Percentiles rank a stretch among this genome's conserved stretches.
Evolutionary conservation across 2,329 filamentous ascomycete species (phyloP).

Genomic region (Penicillium occitanis): DNA sequence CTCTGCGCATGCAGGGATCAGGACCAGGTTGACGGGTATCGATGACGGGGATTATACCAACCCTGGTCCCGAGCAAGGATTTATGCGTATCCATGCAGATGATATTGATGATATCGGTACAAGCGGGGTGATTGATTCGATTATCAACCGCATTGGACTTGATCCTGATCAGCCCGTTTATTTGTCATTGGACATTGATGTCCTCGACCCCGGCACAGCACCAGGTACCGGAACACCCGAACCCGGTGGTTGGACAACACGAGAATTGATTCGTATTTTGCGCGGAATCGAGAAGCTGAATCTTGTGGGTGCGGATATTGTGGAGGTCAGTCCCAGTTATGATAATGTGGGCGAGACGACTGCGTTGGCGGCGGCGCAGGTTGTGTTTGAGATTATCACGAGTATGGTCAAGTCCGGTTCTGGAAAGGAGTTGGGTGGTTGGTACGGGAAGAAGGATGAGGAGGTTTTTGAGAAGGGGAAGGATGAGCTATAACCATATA

Average conservation of each 20-base stretch:
- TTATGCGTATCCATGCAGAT: slow-evolving; percentile 76
- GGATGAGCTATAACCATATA: slow-evolving; percentile 28
- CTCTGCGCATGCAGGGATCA: slow-evolving; percentile 78
- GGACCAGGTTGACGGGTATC: slow-evolving; percentile 69
- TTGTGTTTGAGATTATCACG: slow-evolving; percentile 82
- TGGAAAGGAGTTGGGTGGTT: slow-evolving; percentile 40
- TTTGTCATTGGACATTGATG: slow-evolving; percentile 77
- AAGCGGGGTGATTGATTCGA: slow-evolving; percentile 66
- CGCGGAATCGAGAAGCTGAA: slow-evolving; percentile 79
- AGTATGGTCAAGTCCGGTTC: slow-evolving; percentile 50
- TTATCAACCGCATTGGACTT: slow-evolving; percentile 67
- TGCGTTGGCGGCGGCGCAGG: slow-evolving; percentile 77
- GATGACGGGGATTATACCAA: slow-evolving; percentile 69
- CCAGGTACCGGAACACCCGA: slow-evolving; percentile 87
- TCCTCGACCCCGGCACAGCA: slow-evolving; percentile 67
- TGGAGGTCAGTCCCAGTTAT: slow-evolving; percentile 84
- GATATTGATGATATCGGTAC: slow-evolving; percentile 83
- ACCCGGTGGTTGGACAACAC: slow-evolving; percentile 85
- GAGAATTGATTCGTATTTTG: slow-evolving; percentile 81
- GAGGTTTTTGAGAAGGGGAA: slow-evolving; percentile 23
- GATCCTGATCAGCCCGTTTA: slow-evolving; percentile 73
- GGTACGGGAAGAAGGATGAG: slow-evolving; percentile 38
- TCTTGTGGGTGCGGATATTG: slow-evolving; percentile 83
- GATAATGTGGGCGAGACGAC: slow-evolving; percentile 79
- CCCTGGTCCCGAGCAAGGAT: slow-evolving; percentile 70